Conservation (phyloP, 768 basidiomycete species). For the Kwoniella dendrophila region DNA sequence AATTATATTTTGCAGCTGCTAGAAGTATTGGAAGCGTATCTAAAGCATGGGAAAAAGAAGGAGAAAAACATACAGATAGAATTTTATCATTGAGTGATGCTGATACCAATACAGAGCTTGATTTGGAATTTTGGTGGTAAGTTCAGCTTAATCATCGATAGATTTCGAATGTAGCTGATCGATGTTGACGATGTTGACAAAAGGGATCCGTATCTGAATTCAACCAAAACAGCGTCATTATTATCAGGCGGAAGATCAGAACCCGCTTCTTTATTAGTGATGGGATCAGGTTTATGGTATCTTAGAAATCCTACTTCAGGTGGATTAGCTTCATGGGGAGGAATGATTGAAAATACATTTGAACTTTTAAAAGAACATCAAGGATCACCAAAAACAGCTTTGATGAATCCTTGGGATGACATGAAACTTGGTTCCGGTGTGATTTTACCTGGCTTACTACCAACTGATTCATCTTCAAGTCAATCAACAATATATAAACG, state of each 20-base stretch:
- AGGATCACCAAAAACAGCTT: conserved; percentile 41
- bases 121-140: conserved; percentile 53
- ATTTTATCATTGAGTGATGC: conserved; percentile 31
- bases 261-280: conserved; percentile 68
- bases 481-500: conserved; percentile 9
- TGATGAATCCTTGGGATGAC: conserved; percentile 45
- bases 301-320: conserved; percentile 76
- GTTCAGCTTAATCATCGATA: conserved; percentile 12
- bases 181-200: background rate
- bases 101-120: conserved; percentile 26
- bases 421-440: conserved; percentile 38
- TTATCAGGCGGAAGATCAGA: conserved; percentile 53
- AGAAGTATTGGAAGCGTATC: conserved; percentile 64
- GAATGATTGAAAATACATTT: conserved; percentile 70
- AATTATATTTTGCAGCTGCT: conserved; percentile 74
- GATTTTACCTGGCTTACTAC: conserved; percentile 28
- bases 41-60: conserved; percentile 61
- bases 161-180: conserved; percentile 11
- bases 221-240: conserved; percentile 62
- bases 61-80: conserved; percentile 69
- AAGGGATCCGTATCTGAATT: conserved; percentile 86
- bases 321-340: conserved; percentile 76
- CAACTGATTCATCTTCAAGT: conserved; percentile 2
- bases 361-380: conserved; percentile 54
- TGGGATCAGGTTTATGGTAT: conserved; percentile 89